These are phyloP conservation scores for Lepidopterella palustris DNA, from an alignment of 495 filamentous ascomycete genomes.

Conservation along the genomic window DNA sequence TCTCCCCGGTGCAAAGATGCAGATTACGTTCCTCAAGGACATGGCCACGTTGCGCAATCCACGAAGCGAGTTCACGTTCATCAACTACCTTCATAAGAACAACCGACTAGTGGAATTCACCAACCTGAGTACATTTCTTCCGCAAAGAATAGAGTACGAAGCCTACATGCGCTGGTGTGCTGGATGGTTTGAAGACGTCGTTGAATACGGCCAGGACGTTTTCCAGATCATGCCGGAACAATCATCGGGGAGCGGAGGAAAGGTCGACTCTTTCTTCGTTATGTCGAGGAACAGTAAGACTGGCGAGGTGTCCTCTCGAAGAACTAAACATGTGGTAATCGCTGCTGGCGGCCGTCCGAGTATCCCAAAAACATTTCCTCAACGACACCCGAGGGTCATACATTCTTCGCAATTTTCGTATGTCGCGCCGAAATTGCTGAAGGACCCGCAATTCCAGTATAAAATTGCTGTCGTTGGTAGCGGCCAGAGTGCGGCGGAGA, in stretches of 20 bases:
- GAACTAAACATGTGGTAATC: conserved; percentile 75
- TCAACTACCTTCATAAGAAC: conserved; percentile 83
- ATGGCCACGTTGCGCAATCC: conserved; percentile 84
- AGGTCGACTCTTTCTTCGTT: conserved; percentile 51
- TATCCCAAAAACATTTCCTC: conserved; percentile 61
- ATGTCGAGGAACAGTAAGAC: conserved; percentile 47
- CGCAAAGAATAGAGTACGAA: conserved; percentile 81
- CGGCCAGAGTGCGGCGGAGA: conserved; percentile 91
- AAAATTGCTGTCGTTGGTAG: conserved; percentile 78
- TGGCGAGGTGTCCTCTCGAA: conserved; percentile 47
- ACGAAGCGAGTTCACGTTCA: conserved; percentile 85
- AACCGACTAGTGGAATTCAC: conserved; percentile 77
- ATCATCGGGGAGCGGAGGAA: conserved; percentile 30
- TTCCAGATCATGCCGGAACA: conserved; percentile 48
- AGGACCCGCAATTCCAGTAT: conserved; percentile 51
- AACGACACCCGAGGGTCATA: conserved; percentile 58
- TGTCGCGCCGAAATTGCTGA: conserved; percentile 52
- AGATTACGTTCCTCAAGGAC: conserved; percentile 97
- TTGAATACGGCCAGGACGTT: conserved; percentile 73
- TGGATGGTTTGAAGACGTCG: conserved; percentile 66
- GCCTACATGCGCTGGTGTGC: conserved; percentile 96
- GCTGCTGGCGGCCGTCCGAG: conserved; percentile 76
- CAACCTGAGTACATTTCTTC: conserved; percentile 83
- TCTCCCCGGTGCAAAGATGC: conserved; percentile 88
- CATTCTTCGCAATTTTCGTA: conserved; percentile 87